Base-by-base conservation (phyloP, 2,329 filamentous ascomycete species). In the Fusarium coffeatum region DNA sequence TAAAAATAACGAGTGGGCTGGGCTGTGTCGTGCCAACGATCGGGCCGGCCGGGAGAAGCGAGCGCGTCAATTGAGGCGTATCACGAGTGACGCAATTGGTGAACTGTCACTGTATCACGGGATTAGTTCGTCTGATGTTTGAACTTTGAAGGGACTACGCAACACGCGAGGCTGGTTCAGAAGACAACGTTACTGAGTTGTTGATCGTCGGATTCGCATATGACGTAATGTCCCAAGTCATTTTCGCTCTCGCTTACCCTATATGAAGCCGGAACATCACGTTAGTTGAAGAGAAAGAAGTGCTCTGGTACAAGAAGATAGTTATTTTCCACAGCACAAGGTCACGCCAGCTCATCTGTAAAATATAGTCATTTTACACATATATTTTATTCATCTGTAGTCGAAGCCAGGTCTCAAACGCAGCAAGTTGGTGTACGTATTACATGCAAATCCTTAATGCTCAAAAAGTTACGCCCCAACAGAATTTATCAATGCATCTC, bases 1-100 rank as follows among this genome's bases (percentile, higher is more conserved):
- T 65, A 50, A 65, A 65, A 58, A 63, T 63, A 62, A 49, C 25
- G 16, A 27, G 30, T 34, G 8, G 30, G n/a, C n/a, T 22, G 22
- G 28, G 27, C 27, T 55, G 30, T 20, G 30, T 10, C 23, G n/a
- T 34, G 13, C 25, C 32, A n/a, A 30, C 13, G 25, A 41, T 50
- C 45, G 53, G 58, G 16, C 58, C 37, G 32, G 34, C 28, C 60
- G 32, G 20, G 42, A 43, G 20, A 23, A 43, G 15, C 41, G 15
- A 43, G 20, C 41, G 41, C 41, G 22, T 43, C 5, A n/a, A 22
- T 45, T 37, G n/a, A 15, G 41, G 41, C 41, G 20, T 23, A 25
- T 23, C 18, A 23, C 20, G 9, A 5, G 41, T 23, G 41, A 43
- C 16, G 41, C 16, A 16, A 43, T 43, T 43, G 41, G 41, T 43